phyloP scores from a whole-genome alignment of 495 filamentous ascomycete genomes.

The Penicillium psychrofluorescens region DNA sequence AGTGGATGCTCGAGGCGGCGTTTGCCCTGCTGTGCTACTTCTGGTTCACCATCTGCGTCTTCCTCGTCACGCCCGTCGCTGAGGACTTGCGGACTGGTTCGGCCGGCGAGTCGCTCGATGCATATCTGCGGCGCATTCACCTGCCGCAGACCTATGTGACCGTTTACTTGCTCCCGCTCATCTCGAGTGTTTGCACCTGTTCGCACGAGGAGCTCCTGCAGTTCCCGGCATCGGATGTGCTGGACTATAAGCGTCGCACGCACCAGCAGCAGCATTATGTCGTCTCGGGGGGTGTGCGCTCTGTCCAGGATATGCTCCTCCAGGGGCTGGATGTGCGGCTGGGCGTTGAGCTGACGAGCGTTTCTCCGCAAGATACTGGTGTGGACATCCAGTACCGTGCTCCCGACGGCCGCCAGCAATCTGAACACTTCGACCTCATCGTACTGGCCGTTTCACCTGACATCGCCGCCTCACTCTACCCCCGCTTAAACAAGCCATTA shows the following conservation, averaged over 20 bases:
- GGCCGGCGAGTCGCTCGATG: constrained; percentile 27
- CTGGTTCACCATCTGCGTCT: constrained; percentile 43
- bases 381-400: constrained; percentile 6
- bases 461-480: constrained; percentile 26
- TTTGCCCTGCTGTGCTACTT: constrained; percentile 37
- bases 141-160: constrained; percentile 33
- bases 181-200: constrained; percentile 47
- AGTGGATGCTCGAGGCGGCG: constrained; percentile 28
- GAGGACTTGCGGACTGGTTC: background rate
- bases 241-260: constrained; percentile 37
- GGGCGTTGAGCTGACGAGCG: constrained; percentile 9
- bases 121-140: constrained; percentile 39
- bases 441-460: constrained; percentile 41
- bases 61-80: constrained; percentile 27
- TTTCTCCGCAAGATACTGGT: constrained; percentile 3
- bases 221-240: constrained; percentile 44
- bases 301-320: constrained; percentile 36
- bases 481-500: background rate
- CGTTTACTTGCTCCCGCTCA: constrained; percentile 44
- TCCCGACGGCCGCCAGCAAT: background rate
- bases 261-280: constrained; percentile 41
- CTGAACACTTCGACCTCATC: constrained; percentile 27
- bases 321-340: constrained; percentile 18
- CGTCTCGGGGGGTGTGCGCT: constrained; percentile 37
- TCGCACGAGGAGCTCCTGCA: constrained; percentile 39